Evolutionary conservation across 768 basidiomycete species (phyloP).

Genomic region (Agaricus sinodeliciosus): DNA sequence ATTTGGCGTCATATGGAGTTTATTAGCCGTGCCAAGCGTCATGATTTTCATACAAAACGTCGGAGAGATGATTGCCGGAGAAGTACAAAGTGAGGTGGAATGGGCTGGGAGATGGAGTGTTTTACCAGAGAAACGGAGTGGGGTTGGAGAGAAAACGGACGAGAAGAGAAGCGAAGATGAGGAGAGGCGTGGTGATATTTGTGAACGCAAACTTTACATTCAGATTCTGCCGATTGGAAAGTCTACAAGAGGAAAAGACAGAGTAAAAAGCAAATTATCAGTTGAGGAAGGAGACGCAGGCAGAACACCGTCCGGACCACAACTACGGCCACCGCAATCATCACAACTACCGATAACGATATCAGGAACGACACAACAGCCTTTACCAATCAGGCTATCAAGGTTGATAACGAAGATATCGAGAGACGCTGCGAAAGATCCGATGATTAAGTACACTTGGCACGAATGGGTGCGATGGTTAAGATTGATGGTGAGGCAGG

Average conservation of each 20-base stretch:
- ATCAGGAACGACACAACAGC: constrained; percentile 13
- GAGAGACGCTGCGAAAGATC: constrained; percentile 21
- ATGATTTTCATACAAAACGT: constrained; percentile 42
- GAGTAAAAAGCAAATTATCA: too few species aligned
- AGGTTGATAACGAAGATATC: constrained; percentile 24
- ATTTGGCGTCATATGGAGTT: constrained; percentile 36
- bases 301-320: not conserved
- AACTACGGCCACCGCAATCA: not conserved
- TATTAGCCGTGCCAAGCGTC: constrained; percentile 33
- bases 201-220: not conserved
- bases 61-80: constrained; percentile 39
- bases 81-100: constrained; percentile 24
- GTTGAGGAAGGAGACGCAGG: too few species aligned
- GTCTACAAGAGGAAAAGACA: too few species aligned
- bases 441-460: constrained; percentile 27
- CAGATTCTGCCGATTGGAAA: too few species aligned
- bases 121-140: constrained; percentile 18
- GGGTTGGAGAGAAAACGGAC: not conserved
- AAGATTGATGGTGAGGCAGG: constrained; percentile 20
- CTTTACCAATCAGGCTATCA: constrained; percentile 21
- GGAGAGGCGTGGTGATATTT: constrained; percentile 1
- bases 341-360: not conserved
- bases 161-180: not conserved
- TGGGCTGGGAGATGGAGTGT: constrained; percentile 23
- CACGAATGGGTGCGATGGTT: constrained; percentile 30